Evolutionary conservation across 2,329 filamentous ascomycete species (phyloP).

Genomic region (Onygenales sp.): DNA sequence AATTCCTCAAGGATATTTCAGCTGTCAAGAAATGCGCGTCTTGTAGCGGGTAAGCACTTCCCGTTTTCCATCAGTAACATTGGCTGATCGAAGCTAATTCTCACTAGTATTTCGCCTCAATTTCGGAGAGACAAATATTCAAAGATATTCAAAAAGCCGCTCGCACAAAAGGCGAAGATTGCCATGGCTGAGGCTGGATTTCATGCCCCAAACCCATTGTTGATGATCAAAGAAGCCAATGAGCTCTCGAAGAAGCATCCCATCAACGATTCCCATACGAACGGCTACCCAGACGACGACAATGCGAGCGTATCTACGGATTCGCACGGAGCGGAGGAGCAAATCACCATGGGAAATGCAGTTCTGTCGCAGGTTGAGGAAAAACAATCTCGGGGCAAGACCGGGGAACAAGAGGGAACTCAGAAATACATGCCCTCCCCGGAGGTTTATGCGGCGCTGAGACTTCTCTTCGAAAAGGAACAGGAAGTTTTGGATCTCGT

Average conservation of each 20-base stretch:
- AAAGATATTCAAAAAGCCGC: slow-evolving; percentile 83
- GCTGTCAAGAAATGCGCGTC: slow-evolving; percentile 60
- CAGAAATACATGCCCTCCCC: slow-evolving; percentile 74
- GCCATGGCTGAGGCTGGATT: slow-evolving; percentile 65
- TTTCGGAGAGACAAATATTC: slow-evolving; percentile 86
- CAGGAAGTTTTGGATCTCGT: slow-evolving; percentile 74
- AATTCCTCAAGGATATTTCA: slow-evolving; percentile 67
- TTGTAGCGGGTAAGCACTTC: slow-evolving; percentile 43
- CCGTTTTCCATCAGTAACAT: background rate
- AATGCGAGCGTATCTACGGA: slow-evolving; percentile 50
- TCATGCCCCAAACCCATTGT: slow-evolving; percentile 60
- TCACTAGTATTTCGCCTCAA: slow-evolving; percentile 58
- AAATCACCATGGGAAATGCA: slow-evolving; percentile 44
- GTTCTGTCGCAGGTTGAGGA: slow-evolving; percentile 24
- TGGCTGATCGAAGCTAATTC: background rate
- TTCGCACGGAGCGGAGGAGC: slow-evolving; percentile 48
- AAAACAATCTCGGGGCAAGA: slow-evolving; percentile 23
- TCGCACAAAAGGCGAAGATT: slow-evolving; percentile 64
- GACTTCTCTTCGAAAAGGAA: slow-evolving; percentile 76
- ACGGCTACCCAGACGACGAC: slow-evolving; percentile 18
- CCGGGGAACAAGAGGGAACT: slow-evolving; percentile 28
- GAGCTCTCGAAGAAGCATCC: slow-evolving; percentile 25
- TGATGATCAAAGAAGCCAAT: slow-evolving; percentile 45
- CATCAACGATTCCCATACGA: slow-evolving; percentile 6
- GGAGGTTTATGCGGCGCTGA: slow-evolving; percentile 72